Evolutionary conservation across 768 basidiomycete species (phyloP).

Genomic region (Butyriboletus loyo): DNA sequence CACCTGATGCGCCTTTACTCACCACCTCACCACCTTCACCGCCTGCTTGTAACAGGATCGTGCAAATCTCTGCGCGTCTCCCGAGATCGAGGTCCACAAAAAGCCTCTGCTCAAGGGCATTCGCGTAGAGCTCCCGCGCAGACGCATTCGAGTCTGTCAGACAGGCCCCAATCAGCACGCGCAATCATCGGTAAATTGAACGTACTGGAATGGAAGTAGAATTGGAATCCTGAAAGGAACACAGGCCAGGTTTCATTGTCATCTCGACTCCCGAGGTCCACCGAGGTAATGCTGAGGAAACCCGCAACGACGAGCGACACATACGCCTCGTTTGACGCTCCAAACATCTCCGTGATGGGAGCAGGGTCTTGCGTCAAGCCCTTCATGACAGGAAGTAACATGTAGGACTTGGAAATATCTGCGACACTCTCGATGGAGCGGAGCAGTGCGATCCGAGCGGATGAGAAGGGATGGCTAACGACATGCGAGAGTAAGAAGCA

Average conservation of each 20-base stretch:
- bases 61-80: slow-evolving; percentile 54
- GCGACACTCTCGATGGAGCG: slow-evolving; percentile 39
- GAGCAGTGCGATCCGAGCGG: slow-evolving; percentile 55
- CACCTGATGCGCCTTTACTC: slow-evolving; percentile 13
- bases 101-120: slow-evolving; percentile 51
- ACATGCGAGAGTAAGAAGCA: slow-evolving; percentile 83
- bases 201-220: slow-evolving; percentile 48
- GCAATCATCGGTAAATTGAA: slow-evolving; percentile 4
- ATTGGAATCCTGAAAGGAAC: slow-evolving; percentile 44
- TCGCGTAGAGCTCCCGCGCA: slow-evolving; percentile 40
- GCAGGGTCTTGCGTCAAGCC: slow-evolving; percentile 27
- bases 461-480: slow-evolving; percentile 48
- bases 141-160: slow-evolving; percentile 38
- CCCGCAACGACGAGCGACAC: slow-evolving; percentile 39
- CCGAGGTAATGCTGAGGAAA: slow-evolving; percentile 48
- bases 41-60: slow-evolving; percentile 54
- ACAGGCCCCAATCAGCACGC: slow-evolving; percentile 1
- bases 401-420: slow-evolving; percentile 45
- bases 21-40: slow-evolving; percentile 48
- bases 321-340: slow-evolving; percentile 35
- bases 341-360: slow-evolving; percentile 35
- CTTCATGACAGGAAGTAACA: slow-evolving; percentile 59
- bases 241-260: slow-evolving; percentile 46
- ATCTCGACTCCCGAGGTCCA: slow-evolving; percentile 43
- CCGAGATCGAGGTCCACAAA: slow-evolving; percentile 52